These are phyloP conservation scores for Phytophthora quininea DNA, from an alignment of 352 stramenopile species.

Conservation along the genomic window DNA sequence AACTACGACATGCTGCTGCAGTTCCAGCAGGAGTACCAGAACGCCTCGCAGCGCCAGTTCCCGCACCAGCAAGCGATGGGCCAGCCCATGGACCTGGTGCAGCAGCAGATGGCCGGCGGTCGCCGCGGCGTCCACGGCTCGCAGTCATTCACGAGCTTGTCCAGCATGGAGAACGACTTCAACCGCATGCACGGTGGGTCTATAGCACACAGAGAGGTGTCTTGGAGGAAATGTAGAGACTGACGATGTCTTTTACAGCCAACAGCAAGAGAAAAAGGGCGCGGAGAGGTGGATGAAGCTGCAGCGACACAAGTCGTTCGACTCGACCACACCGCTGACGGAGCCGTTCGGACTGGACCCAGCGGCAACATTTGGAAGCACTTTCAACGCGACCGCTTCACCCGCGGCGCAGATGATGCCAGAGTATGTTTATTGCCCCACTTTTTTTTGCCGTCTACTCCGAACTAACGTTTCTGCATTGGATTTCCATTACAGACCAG, in stretches of 20 bases:
- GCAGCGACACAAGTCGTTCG: constrained; percentile 62
- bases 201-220: not conserved
- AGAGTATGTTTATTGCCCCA: constrained; percentile 44
- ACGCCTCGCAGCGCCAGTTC: constrained; percentile 50
- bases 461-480: constrained; percentile 3
- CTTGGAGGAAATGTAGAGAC: not conserved
- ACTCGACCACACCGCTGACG: constrained; percentile 60
- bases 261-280: constrained; percentile 75
- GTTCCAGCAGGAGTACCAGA: constrained; percentile 63
- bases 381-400: constrained; percentile 35
- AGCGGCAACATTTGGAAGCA: constrained; percentile 22
- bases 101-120: constrained; percentile 33
- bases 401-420: constrained; percentile 52
- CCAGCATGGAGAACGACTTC: constrained; percentile 76
- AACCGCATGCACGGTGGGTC: constrained; percentile 45
- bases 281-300: constrained; percentile 71
- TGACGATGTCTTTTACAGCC: constrained; percentile 13
- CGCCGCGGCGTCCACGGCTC: constrained; percentile 63
- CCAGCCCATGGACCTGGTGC: constrained; percentile 44
- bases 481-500: constrained; percentile 22
- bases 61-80: constrained; percentile 51
- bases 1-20: constrained; percentile 65
- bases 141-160: constrained; percentile 73
- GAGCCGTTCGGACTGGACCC: constrained; percentile 27
- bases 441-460: not conserved